These are phyloP conservation scores for Margaritispora aquatica DNA, from an alignment of 495 filamentous ascomycete genomes.

Conservation along the genomic window DNA sequence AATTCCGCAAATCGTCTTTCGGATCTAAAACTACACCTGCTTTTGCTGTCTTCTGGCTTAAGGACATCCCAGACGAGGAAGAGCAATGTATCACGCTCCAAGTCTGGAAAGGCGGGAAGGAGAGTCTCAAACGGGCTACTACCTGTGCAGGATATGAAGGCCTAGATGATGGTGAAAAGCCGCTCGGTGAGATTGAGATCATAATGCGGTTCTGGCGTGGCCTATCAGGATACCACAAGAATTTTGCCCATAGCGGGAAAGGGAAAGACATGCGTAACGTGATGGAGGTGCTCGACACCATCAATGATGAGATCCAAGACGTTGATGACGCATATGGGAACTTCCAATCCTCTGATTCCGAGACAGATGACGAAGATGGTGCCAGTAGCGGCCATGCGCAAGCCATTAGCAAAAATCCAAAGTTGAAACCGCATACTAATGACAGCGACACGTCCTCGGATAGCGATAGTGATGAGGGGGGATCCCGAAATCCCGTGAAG, in stretches of 20 bases:
- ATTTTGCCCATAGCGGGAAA: slow-evolving; percentile 38
- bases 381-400: slow-evolving; percentile 1
- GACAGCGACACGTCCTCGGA: slow-evolving; percentile 22
- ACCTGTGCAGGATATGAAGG: slow-evolving; percentile 32
- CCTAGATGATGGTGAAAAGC: slow-evolving; percentile 35
- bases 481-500: slow-evolving; percentile 16
- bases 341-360: slow-evolving; percentile 17
- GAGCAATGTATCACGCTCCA: slow-evolving; percentile 43
- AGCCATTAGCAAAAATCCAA: slow-evolving; percentile 14
- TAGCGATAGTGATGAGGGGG: slow-evolving; percentile 13
- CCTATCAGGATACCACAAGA: slow-evolving; percentile 48
- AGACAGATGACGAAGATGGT: slow-evolving; percentile 22
- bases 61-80: slow-evolving; percentile 58
- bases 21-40: slow-evolving; percentile 48
- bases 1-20: slow-evolving; percentile 47
- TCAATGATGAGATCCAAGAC: slow-evolving; percentile 45
- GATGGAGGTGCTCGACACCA: slow-evolving; percentile 56
- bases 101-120: slow-evolving; percentile 49
- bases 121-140: slow-evolving; percentile 36
- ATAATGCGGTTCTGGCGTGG: slow-evolving; percentile 50
- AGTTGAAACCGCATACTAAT: slow-evolving; percentile 31
- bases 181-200: slow-evolving; percentile 49
- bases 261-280: slow-evolving; percentile 46
- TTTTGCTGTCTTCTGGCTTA: slow-evolving; percentile 61
- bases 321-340: slow-evolving; percentile 26